Base-by-base conservation (phyloP, 306 rosid genomes). In the Rosa persica region DNA sequence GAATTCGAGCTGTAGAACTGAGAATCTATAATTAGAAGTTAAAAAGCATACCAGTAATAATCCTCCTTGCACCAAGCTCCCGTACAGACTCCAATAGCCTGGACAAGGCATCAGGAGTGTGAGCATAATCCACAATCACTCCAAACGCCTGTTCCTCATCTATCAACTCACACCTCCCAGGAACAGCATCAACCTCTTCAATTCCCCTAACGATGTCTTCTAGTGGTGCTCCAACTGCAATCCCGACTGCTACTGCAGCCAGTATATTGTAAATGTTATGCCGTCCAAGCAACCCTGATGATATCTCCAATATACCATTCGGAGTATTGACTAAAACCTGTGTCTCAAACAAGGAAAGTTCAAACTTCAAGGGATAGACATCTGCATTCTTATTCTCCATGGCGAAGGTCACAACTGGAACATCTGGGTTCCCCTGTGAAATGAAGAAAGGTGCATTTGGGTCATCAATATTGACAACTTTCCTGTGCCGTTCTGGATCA, bases 171-270 rank as follows among this genome's bases (percentile, higher is more conserved):
- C 96, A 91, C 88, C 98, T 86, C 54, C 97, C 97, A 25, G 97
- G 99, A 87, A 93, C 98, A 20, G 98, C 97, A 77, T 95, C 98
- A 54, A 95, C 97, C 83, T 93, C 98, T 87, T 95, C 99, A 86
- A 92, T 79, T 76, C 99, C 99, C 88, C 96, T 87, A 81, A 95
- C 99, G 80, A 95, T 95, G 80, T 95, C 96, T 85, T 95, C 99
- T 69, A 95, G 85, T 6, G 99, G 99, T 44, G 93, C 97, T 82
- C 99, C 98, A n/a, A 95, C 98, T 3, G 99, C 96, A 83, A 91
- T 86, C 70, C 99, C 97, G 51, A 93, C 93, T 16, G 99, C 92
- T 80, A 95, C 98, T 36, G 96, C 92, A 74, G 98, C 98, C 81
- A 95, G 89, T 81, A 95, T 92, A 83, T 93, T 93, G 88, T 91